Conservation (phyloP, 2,329 filamentous ascomycete genomes). For the Nemania bipapillata region DNA sequence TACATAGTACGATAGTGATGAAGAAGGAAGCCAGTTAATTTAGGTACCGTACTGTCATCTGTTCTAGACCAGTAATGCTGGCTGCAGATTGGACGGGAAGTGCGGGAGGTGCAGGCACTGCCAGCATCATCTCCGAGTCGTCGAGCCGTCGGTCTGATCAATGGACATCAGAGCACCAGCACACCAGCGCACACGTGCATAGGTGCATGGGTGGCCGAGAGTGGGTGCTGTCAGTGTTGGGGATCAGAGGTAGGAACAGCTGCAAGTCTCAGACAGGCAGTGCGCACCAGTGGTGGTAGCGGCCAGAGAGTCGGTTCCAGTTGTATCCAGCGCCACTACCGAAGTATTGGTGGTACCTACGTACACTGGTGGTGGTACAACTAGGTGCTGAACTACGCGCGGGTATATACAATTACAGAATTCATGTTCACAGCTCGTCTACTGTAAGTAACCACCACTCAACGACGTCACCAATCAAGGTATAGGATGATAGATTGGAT, state of each 20-base stretch:
- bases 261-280: conserved; percentile 23
- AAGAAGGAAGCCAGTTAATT: background rate
- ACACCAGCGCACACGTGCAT: conserved; percentile 35
- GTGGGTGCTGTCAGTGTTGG: background rate
- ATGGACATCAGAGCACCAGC: conserved; percentile 17
- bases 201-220: conserved; percentile 26
- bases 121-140: conserved; percentile 20
- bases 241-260: conserved; percentile 22
- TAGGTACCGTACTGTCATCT: background rate
- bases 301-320: background rate
- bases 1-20: background rate
- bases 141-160: conserved; percentile 30
- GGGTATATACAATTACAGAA: background rate
- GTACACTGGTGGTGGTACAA: background rate
- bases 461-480: conserved; percentile 22
- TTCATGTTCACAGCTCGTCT: background rate
- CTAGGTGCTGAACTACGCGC: background rate
- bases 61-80: conserved; percentile 7
- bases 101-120: conserved; percentile 34
- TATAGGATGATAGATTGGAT: background rate
- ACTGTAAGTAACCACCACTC: conserved; percentile 2
- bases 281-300: background rate
- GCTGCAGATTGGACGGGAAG: conserved; percentile 22
- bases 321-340: too few species aligned
- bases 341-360: too few species aligned